Base-by-base conservation (phyloP, 2,329 filamentous ascomycete species). In the Gaeumannomyces sp. region DNA sequence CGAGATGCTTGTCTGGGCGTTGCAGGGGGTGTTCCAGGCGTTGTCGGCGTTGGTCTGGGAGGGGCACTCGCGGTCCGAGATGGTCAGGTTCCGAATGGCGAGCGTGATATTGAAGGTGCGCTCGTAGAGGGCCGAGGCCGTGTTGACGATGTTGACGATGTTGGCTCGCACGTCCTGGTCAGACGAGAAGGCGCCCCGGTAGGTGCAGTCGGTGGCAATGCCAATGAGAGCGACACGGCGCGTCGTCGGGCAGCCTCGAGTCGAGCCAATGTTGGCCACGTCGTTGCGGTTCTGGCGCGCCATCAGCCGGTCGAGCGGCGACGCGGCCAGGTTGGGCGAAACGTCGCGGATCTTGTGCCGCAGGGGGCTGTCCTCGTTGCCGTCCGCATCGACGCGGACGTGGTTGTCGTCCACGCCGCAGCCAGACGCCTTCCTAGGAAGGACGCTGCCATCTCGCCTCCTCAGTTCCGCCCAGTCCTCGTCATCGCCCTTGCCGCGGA, bases 51-150 rank as follows among this genome's bases (percentile, higher is more conserved):
- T 84, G 7, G 89, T 78, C 0, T 85, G 84, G 4, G 85, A 85
- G 0, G 94, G 92, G 72, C 95, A 99, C 22, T 81, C 79, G 5
- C 83, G 76, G 60, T 91, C 86, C 65, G 86, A 91, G 67, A 97
- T 85, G 35, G 92, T 90, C 64, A 99, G 77, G 72, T 97, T 96
- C 69, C 89, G 87, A 67, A 99, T 86, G 59, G 93, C 95, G 50
- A 99, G 86, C 0, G 93, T 93, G 71, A 99, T 94, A 76, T 97
- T 97, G 80, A 99, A 98, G 8, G 91, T 91, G 70, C 83, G 86
- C 75, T 99, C 95, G 73, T 94, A 99, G 8, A 97, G 79, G 67
- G 87, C 85, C 1, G 94, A 97, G 0, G 95, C 95, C 58, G 87
- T 82, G 77, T 96, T 97, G 75, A 99, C 90, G 73, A 92, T 83